Evolutionary conservation across 257 asterid genomes (phyloP).

Genomic region (Solanum piurae): DNA sequence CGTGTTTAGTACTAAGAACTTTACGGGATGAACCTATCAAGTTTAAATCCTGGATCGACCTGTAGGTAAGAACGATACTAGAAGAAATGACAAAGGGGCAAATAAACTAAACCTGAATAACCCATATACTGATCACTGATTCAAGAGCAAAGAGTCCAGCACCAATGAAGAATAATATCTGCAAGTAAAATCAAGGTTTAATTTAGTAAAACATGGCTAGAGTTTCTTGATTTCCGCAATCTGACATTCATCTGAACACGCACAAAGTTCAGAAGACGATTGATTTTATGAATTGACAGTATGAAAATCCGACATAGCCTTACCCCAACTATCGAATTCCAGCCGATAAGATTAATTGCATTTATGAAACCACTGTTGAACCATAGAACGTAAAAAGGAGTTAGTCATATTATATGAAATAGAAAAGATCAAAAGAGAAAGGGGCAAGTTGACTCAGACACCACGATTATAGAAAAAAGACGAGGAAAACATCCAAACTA

Average conservation of each 20-base stretch:
- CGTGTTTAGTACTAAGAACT: background rate
- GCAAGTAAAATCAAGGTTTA: conserved; percentile 8
- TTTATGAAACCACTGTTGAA: conserved; percentile 69
- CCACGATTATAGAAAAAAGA: background rate
- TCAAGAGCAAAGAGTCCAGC: conserved; percentile 47
- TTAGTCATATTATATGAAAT: background rate
- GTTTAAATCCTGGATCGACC: background rate
- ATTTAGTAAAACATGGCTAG: background rate
- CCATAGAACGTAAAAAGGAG: background rate
- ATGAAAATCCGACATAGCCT: background rate
- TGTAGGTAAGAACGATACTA: background rate
- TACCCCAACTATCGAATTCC: conserved; percentile 29
- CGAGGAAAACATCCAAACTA: background rate
- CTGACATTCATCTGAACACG: background rate
- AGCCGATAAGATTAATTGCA: conserved; percentile 34
- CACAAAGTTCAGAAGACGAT: background rate
- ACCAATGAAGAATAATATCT: conserved; percentile 63
- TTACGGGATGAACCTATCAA: background rate
- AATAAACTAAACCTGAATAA: conserved; percentile 53
- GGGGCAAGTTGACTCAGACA: background rate
- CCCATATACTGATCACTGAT: conserved; percentile 79
- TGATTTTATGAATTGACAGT: background rate
- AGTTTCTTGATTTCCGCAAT: background rate
- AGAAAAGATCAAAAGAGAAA: background rate
- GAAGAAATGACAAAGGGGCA: background rate